phyloP scores from a whole-genome alignment of 139 green algal genomes.

The Coelastrella sp. region DNA sequence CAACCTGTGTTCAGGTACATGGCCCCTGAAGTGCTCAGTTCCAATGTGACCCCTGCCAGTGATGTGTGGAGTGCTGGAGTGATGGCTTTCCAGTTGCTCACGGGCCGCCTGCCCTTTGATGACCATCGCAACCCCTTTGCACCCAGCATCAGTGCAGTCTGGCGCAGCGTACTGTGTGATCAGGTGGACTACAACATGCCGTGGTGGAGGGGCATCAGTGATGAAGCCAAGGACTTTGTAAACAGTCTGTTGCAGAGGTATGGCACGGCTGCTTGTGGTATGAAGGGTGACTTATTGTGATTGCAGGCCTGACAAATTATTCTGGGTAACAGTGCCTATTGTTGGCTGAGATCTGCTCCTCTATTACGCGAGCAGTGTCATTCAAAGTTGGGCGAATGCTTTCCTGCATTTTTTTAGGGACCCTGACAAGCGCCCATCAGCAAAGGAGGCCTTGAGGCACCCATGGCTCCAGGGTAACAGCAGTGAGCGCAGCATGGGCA shows the following conservation, averaged over 20 bases:
- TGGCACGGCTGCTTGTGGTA: background rate
- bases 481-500: slow-evolving; percentile 53
- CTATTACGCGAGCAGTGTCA: too few relatives aligned
- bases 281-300: background rate
- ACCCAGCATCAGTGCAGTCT: slow-evolving; percentile 80
- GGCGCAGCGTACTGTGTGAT: slow-evolving; percentile 57
- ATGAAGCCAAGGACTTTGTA: slow-evolving; percentile 89
- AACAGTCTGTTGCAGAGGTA: slow-evolving; percentile 74
- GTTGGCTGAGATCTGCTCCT: too few relatives aligned
- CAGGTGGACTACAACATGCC: slow-evolving; percentile 54
- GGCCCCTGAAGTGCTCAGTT: slow-evolving; percentile 83
- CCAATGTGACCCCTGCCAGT: slow-evolving; percentile 71
- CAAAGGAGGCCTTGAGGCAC: slow-evolving; percentile 83
- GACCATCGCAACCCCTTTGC: slow-evolving; percentile 75
- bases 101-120: slow-evolving; percentile 87
- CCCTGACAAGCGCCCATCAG: slow-evolving; percentile 72
- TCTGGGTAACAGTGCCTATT: background rate
- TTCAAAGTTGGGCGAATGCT: background rate
- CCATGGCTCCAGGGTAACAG: slow-evolving; percentile 58
- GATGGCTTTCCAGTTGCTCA: slow-evolving; percentile 91
- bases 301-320: background rate
- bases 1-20: slow-evolving; percentile 58
- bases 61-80: slow-evolving; percentile 90
- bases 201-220: slow-evolving; percentile 81
- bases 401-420: slow-evolving; percentile 52